Base-by-base conservation (phyloP, 2,329 filamentous ascomycete species). In the Ascochyta viciae-villosae region DNA sequence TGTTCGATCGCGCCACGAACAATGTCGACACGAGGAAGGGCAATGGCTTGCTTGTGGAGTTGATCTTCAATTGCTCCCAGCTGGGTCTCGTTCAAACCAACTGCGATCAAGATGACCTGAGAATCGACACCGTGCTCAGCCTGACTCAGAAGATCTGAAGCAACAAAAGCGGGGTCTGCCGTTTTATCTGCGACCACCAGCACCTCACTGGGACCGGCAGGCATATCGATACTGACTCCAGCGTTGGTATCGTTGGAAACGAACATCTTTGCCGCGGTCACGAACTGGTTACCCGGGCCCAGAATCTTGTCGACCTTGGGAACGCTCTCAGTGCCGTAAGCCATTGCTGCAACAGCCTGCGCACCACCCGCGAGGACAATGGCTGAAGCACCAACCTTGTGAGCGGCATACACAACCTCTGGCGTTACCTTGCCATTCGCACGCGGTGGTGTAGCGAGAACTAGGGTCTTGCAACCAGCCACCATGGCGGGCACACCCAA, bases 251-350 rank as follows among this genome's bases (percentile, higher is more conserved):
- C 95, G 76, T 99, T 99, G 77, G 89, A 91, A 39, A 99, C 95
- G 67, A 93, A 85, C 95, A 99, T 99, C 85, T 99, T 99, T 48
- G 91, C 95, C 0, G 95, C 95, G 0, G 95, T 99, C 37, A 99
- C 95, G 73, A 98, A 99, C 77, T 98, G 95, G 78, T 99, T 99
- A 33, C 95, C 95, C 3, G 95, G 95, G 0, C 95, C 95, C 12
- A 98, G 86, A 66, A 99, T 97, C 85, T 99, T 99, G 83, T 99
- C 95, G 7, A 99, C 95, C 81, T 99, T 99, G 76, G 83, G 91
- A 46, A 99, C 87, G 66, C 88, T 94, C 77, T 97, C 90, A 0
- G 95, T 99, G 43, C 95, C 95, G 78, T 99, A 99, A 2, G 95
- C 95, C 89, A 99, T 90, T 43, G 95, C 95, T 19, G 94, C 95